Base-by-base conservation (phyloP, 2,329 filamentous ascomycete genomes). In the Chaetomiaceae sp. region DNA sequence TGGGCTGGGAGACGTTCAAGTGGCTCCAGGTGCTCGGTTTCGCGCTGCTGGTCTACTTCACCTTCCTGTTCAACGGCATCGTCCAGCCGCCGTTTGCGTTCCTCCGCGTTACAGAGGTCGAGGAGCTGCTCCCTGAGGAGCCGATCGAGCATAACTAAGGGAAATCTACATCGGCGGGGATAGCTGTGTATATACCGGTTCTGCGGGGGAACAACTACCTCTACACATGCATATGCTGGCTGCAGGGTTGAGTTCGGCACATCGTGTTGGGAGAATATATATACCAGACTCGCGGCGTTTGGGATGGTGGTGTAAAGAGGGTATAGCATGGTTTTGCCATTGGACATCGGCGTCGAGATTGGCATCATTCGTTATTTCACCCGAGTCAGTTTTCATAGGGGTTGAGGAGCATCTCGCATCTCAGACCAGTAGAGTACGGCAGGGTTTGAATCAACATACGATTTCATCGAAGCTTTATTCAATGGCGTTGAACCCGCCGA, bases 1-100 rank as follows among this genome's bases (percentile, higher is more conserved):
- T 99, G 2, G 91, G 91, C 56, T 99, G 94, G 94, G 94, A 99
- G 73, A 85, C 83, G 0, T 97, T 99, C 81, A 97, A 97, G 73
- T 95, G 89, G 87, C 80, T 99, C 6, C 94, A 99, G 72, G 89
- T 99, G 13, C 69, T 82, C 3, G 94, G 94, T 1, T 99, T 99
- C 63, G 87, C 75, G 1, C 73, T 96, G 60, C 79, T 99, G 32
- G 94, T 99, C 13, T 99, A 96, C 67, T 95, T 94, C 60, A 99
- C 92, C 2, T 96, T 96, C 71, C 69, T 97, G 37, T 97, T 97
- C 77, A 97, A 97, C 70, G 90, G 95, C 58, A 82, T 99, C 54
- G 80, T 97, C n/a, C 77, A 83, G 55, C 89, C 90, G 20, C 94
- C 94, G 1, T 73, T 95, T 55, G 81, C 82, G 67, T 81, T 79